Base-by-base conservation (phyloP, 106 monocot species). In the Dendrobium officinale region DNA sequence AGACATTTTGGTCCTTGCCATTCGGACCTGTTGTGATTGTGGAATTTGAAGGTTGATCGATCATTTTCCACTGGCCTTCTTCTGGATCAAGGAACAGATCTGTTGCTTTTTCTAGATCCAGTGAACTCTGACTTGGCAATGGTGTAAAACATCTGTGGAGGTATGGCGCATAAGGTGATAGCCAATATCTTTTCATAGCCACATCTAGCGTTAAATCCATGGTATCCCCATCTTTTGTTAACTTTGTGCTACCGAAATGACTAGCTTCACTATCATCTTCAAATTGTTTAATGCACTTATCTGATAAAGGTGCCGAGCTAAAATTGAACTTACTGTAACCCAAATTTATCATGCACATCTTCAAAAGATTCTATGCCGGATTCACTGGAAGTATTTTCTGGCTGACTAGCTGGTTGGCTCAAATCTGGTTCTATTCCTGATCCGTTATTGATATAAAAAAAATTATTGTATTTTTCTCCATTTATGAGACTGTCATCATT, bases 21-120 rank as follows among this genome's bases (percentile, higher is more conserved):
- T 41, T 40, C 41, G 86, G 81, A 77, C 48, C 18, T 61, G 64
- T 56, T 44, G 78, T 76, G 80, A 67, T 61, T 11, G 54, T 83
- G 16, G 26, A 49, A 83, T 42, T 87, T 76, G 68, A 80, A 26
- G 73, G n/a, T 77, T 92, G 87, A 85, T 89, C 87, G 68, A 82
- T 43, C 81, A 99, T 88, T 86, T 87, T 95, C 99, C 99, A 99
- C 77, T 77, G 84, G 33, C 95, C 99, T 85, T 90, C 92, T 80
- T 95, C 83, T 56, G 85, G 86, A 67, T 99, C 95, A 77, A 99
- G 93, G 66, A 91, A 82, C 67, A 99, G 88, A 82, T 99, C 99
- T 77, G 94, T 92, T 82, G 95, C 44, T 41, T 81, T 75, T 49
- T 86, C 81, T 47, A 78, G 83, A 72, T 88, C 77, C 40, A 78